Base-by-base conservation (phyloP, 139 green algal species). In the Chlorella sp. region DNA sequence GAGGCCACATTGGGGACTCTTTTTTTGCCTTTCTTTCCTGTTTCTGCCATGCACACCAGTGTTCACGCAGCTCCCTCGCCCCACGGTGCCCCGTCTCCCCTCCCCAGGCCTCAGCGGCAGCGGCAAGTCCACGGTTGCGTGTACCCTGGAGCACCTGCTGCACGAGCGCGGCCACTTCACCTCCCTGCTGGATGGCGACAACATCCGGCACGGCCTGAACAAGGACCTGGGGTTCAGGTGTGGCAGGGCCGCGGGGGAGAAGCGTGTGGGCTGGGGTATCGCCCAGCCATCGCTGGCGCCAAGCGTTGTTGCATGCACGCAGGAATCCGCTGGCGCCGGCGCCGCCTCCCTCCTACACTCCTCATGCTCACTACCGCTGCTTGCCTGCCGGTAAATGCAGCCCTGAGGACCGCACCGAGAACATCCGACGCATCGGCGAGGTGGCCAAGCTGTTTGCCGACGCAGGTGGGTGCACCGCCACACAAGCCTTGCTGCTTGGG, bases 371-470 rank as follows among this genome's bases (percentile, higher is more conserved):
- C 4, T 20, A 1, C 18, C 17, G 0, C 39, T 38, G 34, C 4
- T 32, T 69, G 63, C 15, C 4, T 28, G 18, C 32, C 12, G 11
- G 23, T n/a, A 11, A 28, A 39, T 25, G 72, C 72, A 80, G 85
- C 1, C 71, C 93, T 21, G 87, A 81, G 72, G 96, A 98, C 82
- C 90, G 97, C 34, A 88, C 94, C 60, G 97, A 99, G 86, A 99
- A 99, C 92, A 99, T 99, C 81, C 91, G 97, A 0, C 91, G 97
- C 64, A 95, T 98, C 34, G 95, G 96, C 47, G 96, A 99, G 92
- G 97, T 98, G 1, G 91, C 94, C 63, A 98, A 98, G 90, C 93
- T 99, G 36, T 96, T 98, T 71, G 91, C 95, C 1, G 95, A 98
- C 56, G 85, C 92, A 1, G 78, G 70, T 76, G 70, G 44, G 70